These are phyloP conservation scores for Tricholomella constricta DNA, from an alignment of 768 basidiomycete genomes.

Conservation along the genomic window DNA sequence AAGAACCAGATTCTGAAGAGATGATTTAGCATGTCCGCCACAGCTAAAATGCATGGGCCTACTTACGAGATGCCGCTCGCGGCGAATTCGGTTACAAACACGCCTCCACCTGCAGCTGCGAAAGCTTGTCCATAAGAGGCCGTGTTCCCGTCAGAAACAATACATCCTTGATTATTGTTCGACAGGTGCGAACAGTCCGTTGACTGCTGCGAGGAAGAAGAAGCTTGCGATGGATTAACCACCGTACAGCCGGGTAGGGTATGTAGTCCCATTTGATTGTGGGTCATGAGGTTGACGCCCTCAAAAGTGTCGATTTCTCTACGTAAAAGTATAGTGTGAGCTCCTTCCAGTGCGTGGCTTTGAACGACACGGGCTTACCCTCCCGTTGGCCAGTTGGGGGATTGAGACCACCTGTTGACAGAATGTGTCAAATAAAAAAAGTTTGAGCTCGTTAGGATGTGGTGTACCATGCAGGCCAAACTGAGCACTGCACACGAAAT, in stretches of 20 bases:
- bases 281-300: slow-evolving; percentile 67
- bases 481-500: slow-evolving; percentile 53
- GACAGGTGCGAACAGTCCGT: slow-evolving; percentile 59
- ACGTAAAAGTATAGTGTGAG: neutral
- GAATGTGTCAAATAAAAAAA: neutral
- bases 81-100: slow-evolving; percentile 76
- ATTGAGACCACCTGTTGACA: slow-evolving; percentile 48
- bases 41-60: neutral
- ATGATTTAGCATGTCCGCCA: neutral
- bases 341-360: neutral
- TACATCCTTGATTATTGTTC: slow-evolving; percentile 66
- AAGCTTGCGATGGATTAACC: slow-evolving; percentile 48
- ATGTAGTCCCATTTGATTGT: slow-evolving; percentile 74
- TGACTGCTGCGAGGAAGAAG: slow-evolving; percentile 50
- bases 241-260: slow-evolving; percentile 62
- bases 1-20: slow-evolving; percentile 63
- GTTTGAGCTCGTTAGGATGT: neutral
- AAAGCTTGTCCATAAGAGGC: slow-evolving; percentile 69
- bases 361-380: slow-evolving; percentile 37
- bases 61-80: slow-evolving; percentile 63
- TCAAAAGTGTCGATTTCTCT: slow-evolving; percentile 83
- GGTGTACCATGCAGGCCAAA: slow-evolving; percentile 64
- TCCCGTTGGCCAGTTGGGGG: slow-evolving; percentile 61
- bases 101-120: slow-evolving; percentile 66
- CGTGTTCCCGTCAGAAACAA: slow-evolving; percentile 53